A percentile compares a stretch with the other conserved stretches of the same genome.
Evolutionary conservation across 768 basidiomycete genomes (phyloP).

Genomic region (Coprinopsis sp.): DNA sequence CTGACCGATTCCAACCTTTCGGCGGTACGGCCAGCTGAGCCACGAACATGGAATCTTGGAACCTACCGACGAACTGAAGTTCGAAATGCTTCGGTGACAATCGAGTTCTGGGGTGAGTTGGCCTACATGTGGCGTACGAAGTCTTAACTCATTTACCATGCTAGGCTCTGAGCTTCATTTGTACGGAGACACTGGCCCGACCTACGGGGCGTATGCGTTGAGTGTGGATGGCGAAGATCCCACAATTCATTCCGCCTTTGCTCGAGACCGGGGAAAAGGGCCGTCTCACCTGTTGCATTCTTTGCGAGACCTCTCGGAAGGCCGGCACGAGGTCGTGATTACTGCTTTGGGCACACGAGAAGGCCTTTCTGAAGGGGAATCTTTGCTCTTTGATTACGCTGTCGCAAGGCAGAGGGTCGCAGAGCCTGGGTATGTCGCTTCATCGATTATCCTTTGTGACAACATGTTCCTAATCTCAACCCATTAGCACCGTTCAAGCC

Average conservation of each 20-base stretch:
- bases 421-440: background rate
- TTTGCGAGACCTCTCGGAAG: background rate
- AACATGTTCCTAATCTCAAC: background rate
- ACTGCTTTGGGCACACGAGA: background rate
- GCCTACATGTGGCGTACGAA: background rate
- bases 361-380: background rate
- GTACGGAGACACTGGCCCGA: constrained; percentile 1
- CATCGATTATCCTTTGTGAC: background rate
- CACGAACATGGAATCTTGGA: background rate
- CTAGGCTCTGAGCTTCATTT: background rate
- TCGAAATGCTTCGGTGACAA: background rate
- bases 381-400: constrained; percentile 1
- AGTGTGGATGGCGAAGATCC: background rate
- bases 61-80: background rate
- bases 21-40: background rate
- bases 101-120: constrained; percentile 1
- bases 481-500: background rate
- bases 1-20: background rate
- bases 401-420: constrained; percentile 1
- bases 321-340: background rate
- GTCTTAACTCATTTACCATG: background rate
- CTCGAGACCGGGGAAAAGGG: background rate
- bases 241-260: background rate
- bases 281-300: background rate
- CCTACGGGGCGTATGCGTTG: background rate